A percentile compares a stretch with the other conserved stretches of the same genome.
Evolutionary conservation across 129 eudicot species (phyloP).

Genomic region (Flaveria bidentis): DNA sequence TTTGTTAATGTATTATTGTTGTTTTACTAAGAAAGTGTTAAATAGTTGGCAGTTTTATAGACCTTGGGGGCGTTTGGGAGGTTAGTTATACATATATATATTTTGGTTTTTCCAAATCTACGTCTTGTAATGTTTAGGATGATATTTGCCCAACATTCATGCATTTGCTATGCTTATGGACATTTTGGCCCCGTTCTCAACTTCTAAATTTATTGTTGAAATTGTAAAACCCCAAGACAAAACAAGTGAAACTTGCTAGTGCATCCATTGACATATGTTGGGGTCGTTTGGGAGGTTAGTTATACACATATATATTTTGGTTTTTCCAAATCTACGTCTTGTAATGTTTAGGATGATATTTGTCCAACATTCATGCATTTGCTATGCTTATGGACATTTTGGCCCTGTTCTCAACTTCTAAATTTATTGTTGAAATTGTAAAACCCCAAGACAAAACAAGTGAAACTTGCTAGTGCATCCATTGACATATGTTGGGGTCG

Average conservation of each 20-base stretch:
- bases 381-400: background rate
- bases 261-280: background rate
- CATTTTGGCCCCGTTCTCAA: background rate
- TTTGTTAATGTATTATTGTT: background rate
- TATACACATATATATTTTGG: background rate
- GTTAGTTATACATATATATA: background rate
- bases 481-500: background rate
- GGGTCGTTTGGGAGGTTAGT: background rate
- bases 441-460: conserved; percentile 4
- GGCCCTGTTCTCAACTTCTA: background rate
- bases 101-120: background rate
- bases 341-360: background rate
- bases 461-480: background rate
- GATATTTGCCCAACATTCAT: background rate
- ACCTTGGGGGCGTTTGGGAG: background rate
- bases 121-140: background rate
- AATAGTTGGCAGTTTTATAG: background rate
- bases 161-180: background rate
- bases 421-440: background rate
- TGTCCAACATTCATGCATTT: background rate
- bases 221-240: background rate
- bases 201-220: background rate
- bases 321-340: background rate
- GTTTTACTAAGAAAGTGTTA: background rate
- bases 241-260: background rate